Percentiles rank a stretch among this genome's conserved stretches.
Conservation (phyloP, 2,329 filamentous ascomycete species). For the Penicillium verrucosum region DNA sequence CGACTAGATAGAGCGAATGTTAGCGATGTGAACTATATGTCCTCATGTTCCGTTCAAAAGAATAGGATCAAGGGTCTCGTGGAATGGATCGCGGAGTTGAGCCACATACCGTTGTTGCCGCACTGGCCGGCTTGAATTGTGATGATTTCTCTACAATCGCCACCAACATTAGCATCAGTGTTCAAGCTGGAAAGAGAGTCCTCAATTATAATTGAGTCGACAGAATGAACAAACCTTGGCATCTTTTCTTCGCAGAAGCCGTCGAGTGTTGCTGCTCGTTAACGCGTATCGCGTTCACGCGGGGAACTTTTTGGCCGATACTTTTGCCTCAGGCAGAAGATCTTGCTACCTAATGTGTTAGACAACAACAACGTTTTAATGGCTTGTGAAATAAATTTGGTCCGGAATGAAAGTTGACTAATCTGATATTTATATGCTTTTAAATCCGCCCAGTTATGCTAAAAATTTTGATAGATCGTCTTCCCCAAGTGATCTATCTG, state of each 20-base stretch:
- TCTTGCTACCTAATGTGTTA: neutral
- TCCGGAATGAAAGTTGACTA: neutral
- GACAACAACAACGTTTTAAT: conserved; percentile 9
- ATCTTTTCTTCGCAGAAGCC: conserved; percentile 32
- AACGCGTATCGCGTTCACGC: conserved; percentile 38
- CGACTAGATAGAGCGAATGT: conserved; percentile 58
- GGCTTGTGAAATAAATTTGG: neutral
- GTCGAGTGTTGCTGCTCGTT: conserved; percentile 26
- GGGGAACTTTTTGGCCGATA: conserved; percentile 29
- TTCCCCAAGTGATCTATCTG: neutral
- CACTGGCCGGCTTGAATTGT: conserved; percentile 98
- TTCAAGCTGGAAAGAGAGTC: neutral
- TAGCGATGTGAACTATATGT: conserved; percentile 21
- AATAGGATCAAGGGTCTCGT: conserved; percentile 12
- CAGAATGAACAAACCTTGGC: conserved; percentile 34
- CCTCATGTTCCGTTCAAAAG: neutral
- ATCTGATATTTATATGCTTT: neutral
- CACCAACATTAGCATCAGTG: conserved; percentile 6
- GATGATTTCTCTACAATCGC: conserved; percentile 79
- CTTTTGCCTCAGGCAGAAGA: conserved; percentile 27
- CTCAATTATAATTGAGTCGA: neutral
- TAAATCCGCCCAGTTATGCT: neutral
- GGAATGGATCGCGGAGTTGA: conserved; percentile 20
- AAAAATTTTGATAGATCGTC: neutral
- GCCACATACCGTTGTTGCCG: conserved; percentile 90